Evolutionary conservation across 108 stramenopile genomes (phyloP).

Genomic region (Skeletonema menzelii): DNA sequence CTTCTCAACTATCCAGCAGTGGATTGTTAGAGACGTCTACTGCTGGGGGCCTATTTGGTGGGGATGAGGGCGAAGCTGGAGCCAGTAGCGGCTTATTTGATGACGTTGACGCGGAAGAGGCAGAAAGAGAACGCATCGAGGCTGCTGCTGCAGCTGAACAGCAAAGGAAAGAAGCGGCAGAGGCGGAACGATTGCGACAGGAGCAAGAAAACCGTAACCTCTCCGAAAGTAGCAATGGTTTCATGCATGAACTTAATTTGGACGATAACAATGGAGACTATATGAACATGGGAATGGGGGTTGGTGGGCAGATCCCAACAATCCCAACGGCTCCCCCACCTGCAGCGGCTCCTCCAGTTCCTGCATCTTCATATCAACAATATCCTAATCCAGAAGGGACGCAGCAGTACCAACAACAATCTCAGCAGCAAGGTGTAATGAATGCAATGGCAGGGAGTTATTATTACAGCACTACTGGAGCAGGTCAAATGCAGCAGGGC

Average conservation of each 20-base stretch:
- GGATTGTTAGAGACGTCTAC: conserved; percentile 21
- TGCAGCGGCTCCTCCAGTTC: conserved; percentile 4
- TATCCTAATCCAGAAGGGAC: background rate
- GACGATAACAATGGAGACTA: conserved; percentile 9
- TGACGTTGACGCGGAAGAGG: conserved; percentile 53
- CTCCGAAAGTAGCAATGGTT: conserved; percentile 1
- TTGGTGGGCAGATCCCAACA: conserved; percentile 24
- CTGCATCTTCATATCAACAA: conserved; percentile 8
- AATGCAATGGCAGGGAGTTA: conserved; percentile 38
- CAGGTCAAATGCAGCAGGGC: conserved; percentile 34
- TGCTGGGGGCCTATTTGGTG: background rate
- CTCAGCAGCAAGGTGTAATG: conserved; percentile 38
- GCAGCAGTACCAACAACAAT: conserved; percentile 27
- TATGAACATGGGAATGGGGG: conserved; percentile 33
- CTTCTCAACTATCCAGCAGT: conserved; percentile 11
- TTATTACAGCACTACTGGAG: conserved; percentile 35
- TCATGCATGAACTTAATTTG: conserved; percentile 34
- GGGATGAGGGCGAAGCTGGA: conserved; percentile 39
- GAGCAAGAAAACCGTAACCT: conserved; percentile 4
- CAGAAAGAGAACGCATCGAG: conserved; percentile 21
- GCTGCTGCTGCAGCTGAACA: conserved; percentile 17
- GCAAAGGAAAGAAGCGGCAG: conserved; percentile 16
- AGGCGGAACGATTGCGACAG: conserved; percentile 10
- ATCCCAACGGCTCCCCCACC: conserved; percentile 20
- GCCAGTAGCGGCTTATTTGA: conserved; percentile 61